These are phyloP conservation scores for Helichrysum umbraculigerum DNA, from an alignment of 129 eudicot genomes.

Conservation along the genomic window DNA sequence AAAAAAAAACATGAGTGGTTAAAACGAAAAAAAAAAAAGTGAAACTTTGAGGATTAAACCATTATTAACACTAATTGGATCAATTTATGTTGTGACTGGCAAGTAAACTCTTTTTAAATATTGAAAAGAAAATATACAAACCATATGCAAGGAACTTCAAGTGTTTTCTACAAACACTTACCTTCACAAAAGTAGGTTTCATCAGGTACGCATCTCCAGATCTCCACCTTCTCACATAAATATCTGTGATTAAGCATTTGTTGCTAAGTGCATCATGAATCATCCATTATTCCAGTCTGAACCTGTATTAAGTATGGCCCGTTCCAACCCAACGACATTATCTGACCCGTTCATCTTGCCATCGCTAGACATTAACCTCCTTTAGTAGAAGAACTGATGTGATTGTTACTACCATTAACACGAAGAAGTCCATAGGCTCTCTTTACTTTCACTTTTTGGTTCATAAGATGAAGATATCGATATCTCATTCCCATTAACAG, in stretches of 20 bases:
- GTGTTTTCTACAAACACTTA: background rate
- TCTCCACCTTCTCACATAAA: background rate
- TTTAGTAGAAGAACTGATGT: slow-evolving; percentile 12
- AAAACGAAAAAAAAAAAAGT: too few species aligned
- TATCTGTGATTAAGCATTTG: too few species aligned
- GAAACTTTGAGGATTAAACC: too few species aligned
- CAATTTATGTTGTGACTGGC: background rate
- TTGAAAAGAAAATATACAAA: background rate
- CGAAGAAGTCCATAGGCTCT: slow-evolving; percentile 29
- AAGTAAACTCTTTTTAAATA: background rate
- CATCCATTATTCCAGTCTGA: background rate
- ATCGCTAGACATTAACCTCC: background rate
- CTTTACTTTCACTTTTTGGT: slow-evolving; percentile 45
- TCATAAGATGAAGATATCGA: slow-evolving; percentile 81
- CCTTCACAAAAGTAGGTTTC: background rate
- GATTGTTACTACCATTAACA: slow-evolving; percentile 21
- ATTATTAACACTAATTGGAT: background rate
- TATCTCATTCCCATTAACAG: slow-evolving; percentile 75
- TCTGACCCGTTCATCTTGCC: too few species aligned
- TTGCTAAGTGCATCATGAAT: too few species aligned
- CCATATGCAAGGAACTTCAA: background rate
- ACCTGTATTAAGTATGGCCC: background rate
- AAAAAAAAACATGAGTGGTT: too few species aligned
- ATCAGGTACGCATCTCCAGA: background rate
- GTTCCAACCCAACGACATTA: background rate